Percentiles rank a stretch among this genome's conserved stretches.
These are phyloP conservation scores for Stephania cephalantha DNA, from an alignment of 164 flowering plant genomes.

Conservation along the genomic window DNA sequence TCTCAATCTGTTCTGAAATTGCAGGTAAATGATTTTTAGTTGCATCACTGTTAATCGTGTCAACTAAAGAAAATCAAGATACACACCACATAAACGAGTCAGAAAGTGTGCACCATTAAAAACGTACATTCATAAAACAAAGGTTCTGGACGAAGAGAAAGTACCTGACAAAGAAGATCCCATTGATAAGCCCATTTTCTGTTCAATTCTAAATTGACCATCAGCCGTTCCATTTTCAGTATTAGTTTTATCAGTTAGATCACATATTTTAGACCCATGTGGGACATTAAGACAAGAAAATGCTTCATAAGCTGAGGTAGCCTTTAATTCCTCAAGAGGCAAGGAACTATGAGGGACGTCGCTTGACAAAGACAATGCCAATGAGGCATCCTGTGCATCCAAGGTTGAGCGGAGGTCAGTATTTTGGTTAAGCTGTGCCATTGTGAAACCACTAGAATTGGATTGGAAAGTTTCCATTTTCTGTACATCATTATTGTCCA, in stretches of 20 bases:
- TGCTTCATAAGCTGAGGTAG: slow-evolving; percentile 15
- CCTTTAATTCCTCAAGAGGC: slow-evolving; percentile 19
- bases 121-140: background rate
- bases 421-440: slow-evolving; percentile 11
- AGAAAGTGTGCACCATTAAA: background rate
- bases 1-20: slow-evolving; percentile 20
- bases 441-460: slow-evolving; percentile 9
- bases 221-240: slow-evolving; percentile 18
- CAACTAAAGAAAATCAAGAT: slow-evolving; percentile 26
- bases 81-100: slow-evolving; percentile 1
- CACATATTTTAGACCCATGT: slow-evolving; percentile 16
- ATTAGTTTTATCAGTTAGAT: slow-evolving; percentile 9
- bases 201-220: slow-evolving; percentile 27
- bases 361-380: slow-evolving; percentile 31
- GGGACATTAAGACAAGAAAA: slow-evolving; percentile 14
- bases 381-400: slow-evolving; percentile 21
- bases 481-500: slow-evolving; percentile 15
- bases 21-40: slow-evolving; percentile 23
- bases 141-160: background rate
- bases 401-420: slow-evolving; percentile 19
- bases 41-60: slow-evolving; percentile 13
- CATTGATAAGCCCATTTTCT: slow-evolving; percentile 35
- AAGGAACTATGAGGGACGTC: slow-evolving; percentile 26
- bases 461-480: slow-evolving; percentile 13
- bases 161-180: slow-evolving; percentile 35